phyloP scores from a whole-genome alignment of 371 early-diverging fungal genomes.

The Syncephalastrum monosporum region DNA sequence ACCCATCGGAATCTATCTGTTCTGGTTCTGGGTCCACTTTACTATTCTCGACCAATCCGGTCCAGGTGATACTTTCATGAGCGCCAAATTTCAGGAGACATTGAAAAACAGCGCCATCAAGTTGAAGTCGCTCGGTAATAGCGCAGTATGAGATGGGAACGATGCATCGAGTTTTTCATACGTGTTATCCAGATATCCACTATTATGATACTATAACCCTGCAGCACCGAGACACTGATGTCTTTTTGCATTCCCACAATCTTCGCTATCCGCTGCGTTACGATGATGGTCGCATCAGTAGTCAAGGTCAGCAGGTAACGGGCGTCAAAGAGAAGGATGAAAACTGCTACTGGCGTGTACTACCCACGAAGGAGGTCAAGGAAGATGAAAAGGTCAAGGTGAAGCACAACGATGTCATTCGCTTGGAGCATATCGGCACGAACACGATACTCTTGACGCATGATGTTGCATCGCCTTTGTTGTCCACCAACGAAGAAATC shows the following conservation, averaged over 20 bases:
- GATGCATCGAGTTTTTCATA: neutral
- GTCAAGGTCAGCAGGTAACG: conserved; percentile 93
- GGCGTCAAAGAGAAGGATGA: conserved; percentile 67
- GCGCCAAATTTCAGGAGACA: conserved; percentile 85
- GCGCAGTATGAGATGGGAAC: neutral
- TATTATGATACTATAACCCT: conserved; percentile 83
- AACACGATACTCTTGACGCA: conserved; percentile 82
- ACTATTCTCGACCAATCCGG: conserved; percentile 73
- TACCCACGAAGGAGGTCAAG: conserved; percentile 47
- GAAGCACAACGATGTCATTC: conserved; percentile 67
- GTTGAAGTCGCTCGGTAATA: conserved; percentile 46
- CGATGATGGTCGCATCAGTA: conserved; percentile 90
- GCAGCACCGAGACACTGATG: conserved; percentile 72
- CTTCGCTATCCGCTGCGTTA: conserved; percentile 88
- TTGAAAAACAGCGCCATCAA: conserved; percentile 77
- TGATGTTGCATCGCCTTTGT: conserved; percentile 96
- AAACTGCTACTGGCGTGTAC: conserved; percentile 86
- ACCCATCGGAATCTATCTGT: conserved; percentile 75
- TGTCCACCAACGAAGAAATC: conserved; percentile 95
- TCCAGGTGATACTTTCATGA: conserved; percentile 95
- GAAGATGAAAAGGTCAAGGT: conserved; percentile 34
- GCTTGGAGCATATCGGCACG: conserved; percentile 69
- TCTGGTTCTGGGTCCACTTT: conserved; percentile 85
- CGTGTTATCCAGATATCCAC: conserved; percentile 56
- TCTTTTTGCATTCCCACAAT: conserved; percentile 82